Evolutionary conservation across 768 basidiomycete genomes (phyloP).

Genomic region (Trametes cingulata): DNA sequence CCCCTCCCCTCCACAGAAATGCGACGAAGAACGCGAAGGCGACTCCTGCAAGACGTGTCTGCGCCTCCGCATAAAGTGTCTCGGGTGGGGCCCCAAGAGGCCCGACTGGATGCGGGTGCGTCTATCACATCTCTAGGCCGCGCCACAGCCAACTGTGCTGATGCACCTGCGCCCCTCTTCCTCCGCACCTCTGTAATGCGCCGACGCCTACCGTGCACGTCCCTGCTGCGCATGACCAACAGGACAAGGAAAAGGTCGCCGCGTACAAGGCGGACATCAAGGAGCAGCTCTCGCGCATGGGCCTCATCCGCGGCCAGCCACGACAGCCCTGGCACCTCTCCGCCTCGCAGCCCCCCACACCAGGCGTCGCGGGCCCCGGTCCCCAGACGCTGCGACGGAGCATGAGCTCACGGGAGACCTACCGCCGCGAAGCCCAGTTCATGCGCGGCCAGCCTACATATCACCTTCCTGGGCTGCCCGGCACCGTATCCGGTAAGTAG

Average conservation of each 20-base stretch:
- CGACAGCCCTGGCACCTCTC: constrained; percentile 36
- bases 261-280: constrained; percentile 85
- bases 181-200: background rate
- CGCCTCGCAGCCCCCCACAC: constrained; percentile 11
- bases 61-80: constrained; percentile 77
- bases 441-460: constrained; percentile 6
- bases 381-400: constrained; percentile 20
- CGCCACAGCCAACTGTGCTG: constrained; percentile 19
- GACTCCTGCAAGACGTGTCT: constrained; percentile 82
- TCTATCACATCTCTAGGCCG: constrained; percentile 21
- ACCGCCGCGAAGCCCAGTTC: constrained; percentile 12
- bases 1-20: constrained; percentile 57
- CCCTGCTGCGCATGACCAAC: constrained; percentile 24
- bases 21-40: constrained; percentile 77
- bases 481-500: constrained; percentile 17
- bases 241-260: constrained; percentile 85
- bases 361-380: constrained; percentile 24
- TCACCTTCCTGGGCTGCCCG: constrained; percentile 11
- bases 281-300: constrained; percentile 72
- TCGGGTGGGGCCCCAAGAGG: constrained; percentile 82
- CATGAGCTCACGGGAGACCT: constrained; percentile 13
- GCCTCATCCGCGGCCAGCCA: constrained; percentile 82
- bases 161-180: constrained; percentile 6
- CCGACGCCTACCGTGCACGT: background rate
- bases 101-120: constrained; percentile 90